Evolutionary conservation across 495 filamentous ascomycete genomes (phyloP).

Genomic region (Neurospora sp.): DNA sequence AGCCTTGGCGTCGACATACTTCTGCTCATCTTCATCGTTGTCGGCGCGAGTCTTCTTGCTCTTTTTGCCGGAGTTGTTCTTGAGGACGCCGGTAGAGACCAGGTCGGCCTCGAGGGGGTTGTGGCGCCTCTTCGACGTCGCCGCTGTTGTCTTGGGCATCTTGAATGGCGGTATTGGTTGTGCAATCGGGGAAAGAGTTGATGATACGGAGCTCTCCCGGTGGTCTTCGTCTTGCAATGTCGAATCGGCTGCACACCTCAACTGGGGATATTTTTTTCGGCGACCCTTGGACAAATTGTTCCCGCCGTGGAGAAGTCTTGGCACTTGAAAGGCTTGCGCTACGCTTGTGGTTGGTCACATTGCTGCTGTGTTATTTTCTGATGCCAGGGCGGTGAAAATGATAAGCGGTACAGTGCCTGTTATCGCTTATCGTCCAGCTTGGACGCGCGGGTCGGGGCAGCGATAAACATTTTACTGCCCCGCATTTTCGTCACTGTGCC

Average conservation of each 20-base stretch:
- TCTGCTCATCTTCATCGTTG: conserved; percentile 51
- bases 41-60: conserved; percentile 49
- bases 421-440: neutral
- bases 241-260: neutral
- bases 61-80: conserved; percentile 39
- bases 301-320: conserved; percentile 12
- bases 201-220: neutral
- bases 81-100: conserved; percentile 50
- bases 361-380: neutral
- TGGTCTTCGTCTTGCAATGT: neutral
- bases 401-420: neutral
- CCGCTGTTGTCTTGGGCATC: conserved; percentile 45
- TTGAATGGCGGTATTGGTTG: neutral
- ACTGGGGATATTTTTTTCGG: conserved; percentile 16
- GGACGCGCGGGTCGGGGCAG: neutral
- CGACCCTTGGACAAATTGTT: conserved; percentile 14
- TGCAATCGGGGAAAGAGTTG: neutral
- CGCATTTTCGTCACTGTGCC: neutral
- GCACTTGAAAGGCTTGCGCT: conserved; percentile 5
- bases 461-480: neutral
- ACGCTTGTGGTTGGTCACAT: conserved; percentile 9
- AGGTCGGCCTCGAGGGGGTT: conserved; percentile 68
- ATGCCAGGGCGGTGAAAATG: neutral
- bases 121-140: conserved; percentile 41
- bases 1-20: conserved; percentile 74